These are phyloP conservation scores for Blastomyces silverae DNA, from an alignment of 2,329 filamentous ascomycete species.

Conservation along the genomic window DNA sequence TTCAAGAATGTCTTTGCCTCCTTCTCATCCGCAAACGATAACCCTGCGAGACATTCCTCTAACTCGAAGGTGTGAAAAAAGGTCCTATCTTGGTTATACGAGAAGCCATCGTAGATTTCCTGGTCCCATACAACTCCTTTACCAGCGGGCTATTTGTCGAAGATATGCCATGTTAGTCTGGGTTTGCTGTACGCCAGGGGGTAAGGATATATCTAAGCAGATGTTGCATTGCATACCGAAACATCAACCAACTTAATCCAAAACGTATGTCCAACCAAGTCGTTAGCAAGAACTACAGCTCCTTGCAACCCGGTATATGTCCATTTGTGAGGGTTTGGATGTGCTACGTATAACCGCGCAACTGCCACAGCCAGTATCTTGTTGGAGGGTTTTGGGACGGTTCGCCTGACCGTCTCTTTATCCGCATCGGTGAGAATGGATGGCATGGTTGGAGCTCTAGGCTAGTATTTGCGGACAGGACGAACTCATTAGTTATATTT, in stretches of 20 bases:
- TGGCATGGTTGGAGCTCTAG: slow-evolving; percentile 39
- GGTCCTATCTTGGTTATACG: slow-evolving; percentile 91
- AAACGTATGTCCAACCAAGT: slow-evolving; percentile 89
- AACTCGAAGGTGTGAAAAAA: slow-evolving; percentile 98
- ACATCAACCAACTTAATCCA: slow-evolving; percentile 98
- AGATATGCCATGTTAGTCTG: slow-evolving; percentile 8
- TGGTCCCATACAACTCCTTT: slow-evolving; percentile 94
- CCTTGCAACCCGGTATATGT: slow-evolving; percentile 90
- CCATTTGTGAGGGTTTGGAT: slow-evolving; percentile 81
- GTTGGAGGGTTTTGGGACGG: slow-evolving; percentile 87
- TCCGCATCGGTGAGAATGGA: slow-evolving; percentile 81
- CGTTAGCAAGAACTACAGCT: slow-evolving; percentile 83
- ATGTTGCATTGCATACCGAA: slow-evolving; percentile 56
- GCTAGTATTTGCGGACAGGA: background rate
- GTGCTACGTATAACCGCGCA: slow-evolving; percentile 85
- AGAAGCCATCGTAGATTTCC: slow-evolving; percentile 92
- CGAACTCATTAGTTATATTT: slow-evolving; percentile 3
- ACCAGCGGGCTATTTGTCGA: slow-evolving; percentile 54
- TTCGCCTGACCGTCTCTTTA: slow-evolving; percentile 92
- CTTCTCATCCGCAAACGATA: slow-evolving; percentile 95
- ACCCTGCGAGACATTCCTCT: slow-evolving; percentile 79
- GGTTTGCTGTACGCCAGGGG: background rate
- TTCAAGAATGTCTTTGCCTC: slow-evolving; percentile 95
- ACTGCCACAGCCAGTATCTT: slow-evolving; percentile 97
- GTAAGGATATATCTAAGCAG: background rate